phyloP scores from a whole-genome alignment of 495 filamentous ascomycete genomes.

The Xylaria acuta region DNA sequence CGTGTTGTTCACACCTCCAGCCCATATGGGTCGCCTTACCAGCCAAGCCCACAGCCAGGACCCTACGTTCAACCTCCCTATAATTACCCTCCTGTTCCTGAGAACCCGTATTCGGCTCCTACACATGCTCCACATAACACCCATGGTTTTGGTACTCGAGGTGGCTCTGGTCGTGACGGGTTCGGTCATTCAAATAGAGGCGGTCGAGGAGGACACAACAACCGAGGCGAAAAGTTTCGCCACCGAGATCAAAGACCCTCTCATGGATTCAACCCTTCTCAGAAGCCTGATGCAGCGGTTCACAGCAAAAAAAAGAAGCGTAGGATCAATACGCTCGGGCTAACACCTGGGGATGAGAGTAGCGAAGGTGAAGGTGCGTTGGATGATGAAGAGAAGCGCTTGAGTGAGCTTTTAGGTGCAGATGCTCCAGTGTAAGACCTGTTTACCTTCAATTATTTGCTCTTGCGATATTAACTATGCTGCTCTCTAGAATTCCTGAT shows the following conservation, averaged over 20 bases:
- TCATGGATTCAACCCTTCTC: slow-evolving; percentile 56
- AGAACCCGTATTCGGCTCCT: slow-evolving; percentile 42
- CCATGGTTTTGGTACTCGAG: slow-evolving; percentile 50
- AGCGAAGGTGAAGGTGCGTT: slow-evolving; percentile 70
- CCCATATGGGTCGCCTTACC: slow-evolving; percentile 27
- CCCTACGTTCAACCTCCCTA: slow-evolving; percentile 44
- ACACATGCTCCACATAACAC: slow-evolving; percentile 40
- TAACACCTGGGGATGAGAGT: slow-evolving; percentile 69
- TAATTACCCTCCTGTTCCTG: slow-evolving; percentile 43
- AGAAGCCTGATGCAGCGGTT: slow-evolving; percentile 64
- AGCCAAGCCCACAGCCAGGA: slow-evolving; percentile 34
- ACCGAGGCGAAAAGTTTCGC: slow-evolving; percentile 56
- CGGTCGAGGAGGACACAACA: slow-evolving; percentile 58
- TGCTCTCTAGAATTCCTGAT: slow-evolving; percentile 64
- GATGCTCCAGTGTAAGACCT: slow-evolving; percentile 54
- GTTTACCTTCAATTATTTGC: slow-evolving; percentile 16
- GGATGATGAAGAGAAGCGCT: slow-evolving; percentile 75
- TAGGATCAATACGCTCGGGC: slow-evolving; percentile 77
- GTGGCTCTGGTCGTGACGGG: slow-evolving; percentile 54
- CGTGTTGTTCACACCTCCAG: neutral
- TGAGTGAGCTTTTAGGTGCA: slow-evolving; percentile 63
- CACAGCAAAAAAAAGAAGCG: slow-evolving; percentile 78
- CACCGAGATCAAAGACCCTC: slow-evolving; percentile 45
- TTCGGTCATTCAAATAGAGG: slow-evolving; percentile 47
- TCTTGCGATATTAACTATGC: slow-evolving; percentile 24